Base-by-base conservation (phyloP, 164 flowering plant species). In the Tinospora cordifolia region DNA sequence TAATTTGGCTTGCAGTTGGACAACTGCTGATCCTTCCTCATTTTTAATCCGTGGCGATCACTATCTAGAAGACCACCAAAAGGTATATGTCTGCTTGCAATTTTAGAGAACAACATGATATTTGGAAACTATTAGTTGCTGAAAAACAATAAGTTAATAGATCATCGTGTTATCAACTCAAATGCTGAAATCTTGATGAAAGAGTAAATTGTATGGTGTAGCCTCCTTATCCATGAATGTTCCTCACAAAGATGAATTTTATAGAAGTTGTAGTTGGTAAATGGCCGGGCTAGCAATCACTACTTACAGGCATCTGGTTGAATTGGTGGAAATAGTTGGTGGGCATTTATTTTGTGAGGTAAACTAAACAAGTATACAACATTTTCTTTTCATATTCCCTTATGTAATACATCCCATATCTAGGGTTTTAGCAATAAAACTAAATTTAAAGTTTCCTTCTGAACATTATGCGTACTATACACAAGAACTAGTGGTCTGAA, bases 31-130 rank as follows among this genome's bases (percentile, higher is more conserved):
- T 72, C 84, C 86, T n/a, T 79, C 82, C 57, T 76, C 88, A 40
- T 85, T 83, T 85, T 74, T 85, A 30, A 82, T 85, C 46, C 85
- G 88, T 69, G 86, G 88, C 62, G 68, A 76, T 21, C 72, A 70
- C 41, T 84, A 84, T 73, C 76, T 83, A 62, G 51, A 75, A 63
- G 86, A 84, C 73, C 81, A 70, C 68, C 78, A 76, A 41, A 83
- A 83, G 82, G 85, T 83, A 71, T 83, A 71, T 30, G 12, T 6
- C 38, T 63, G 62, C 49, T 70, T 15, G 10, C 62, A 2, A 27
- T 27, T 11, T 12, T 6, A 21, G n/a, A 46, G 8, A 36, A 60
- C 25, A 60, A 60, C 59, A 11, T 12, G 63, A 60, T 25, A 25
- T 10, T 26, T 6, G 8, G 36, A 30, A 30, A 30, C 3, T 2